These are phyloP conservation scores for Aspergillus mulundensis DNA, from an alignment of 495 filamentous ascomycete genomes.

Conservation along the genomic window DNA sequence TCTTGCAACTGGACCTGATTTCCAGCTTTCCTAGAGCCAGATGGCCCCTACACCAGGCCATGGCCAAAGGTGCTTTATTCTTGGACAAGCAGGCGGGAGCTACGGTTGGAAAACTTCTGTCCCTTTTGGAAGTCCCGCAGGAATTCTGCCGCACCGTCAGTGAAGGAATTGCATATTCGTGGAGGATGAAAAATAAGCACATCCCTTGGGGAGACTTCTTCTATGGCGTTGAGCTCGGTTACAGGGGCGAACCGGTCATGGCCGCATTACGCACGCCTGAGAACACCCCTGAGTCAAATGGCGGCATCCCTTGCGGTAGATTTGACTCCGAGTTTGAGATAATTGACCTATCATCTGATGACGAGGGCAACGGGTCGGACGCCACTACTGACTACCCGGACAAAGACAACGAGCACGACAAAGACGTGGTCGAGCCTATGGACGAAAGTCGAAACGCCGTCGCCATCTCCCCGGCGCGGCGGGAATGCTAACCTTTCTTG, in stretches of 20 bases:
- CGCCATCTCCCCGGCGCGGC: neutral
- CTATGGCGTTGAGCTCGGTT: conserved; percentile 15
- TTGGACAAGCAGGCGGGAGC: conserved; percentile 14
- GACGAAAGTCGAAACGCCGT: too few species aligned
- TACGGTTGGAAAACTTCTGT: conserved; percentile 17
- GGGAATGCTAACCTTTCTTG: too few species aligned
- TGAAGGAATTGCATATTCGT: conserved; percentile 16
- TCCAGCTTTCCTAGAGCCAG: neutral
- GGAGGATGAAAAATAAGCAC: conserved; percentile 15
- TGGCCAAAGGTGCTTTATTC: neutral
- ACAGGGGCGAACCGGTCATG: neutral
- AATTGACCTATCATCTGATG: neutral
- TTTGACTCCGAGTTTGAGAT: neutral
- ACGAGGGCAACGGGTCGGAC: neutral
- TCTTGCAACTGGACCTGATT: conserved; percentile 27
- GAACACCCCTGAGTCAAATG: neutral
- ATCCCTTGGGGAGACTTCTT: conserved; percentile 11
- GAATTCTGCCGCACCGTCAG: conserved; percentile 8
- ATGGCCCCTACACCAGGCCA: neutral
- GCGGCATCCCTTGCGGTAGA: neutral
- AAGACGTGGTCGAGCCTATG: too few species aligned
- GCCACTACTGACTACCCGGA: neutral
- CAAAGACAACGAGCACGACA: neutral
- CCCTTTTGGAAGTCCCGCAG: conserved; percentile 6
- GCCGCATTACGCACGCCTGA: neutral